phyloP scores from a whole-genome alignment of 257 asterid species.

The Plantago elongata region DNA sequence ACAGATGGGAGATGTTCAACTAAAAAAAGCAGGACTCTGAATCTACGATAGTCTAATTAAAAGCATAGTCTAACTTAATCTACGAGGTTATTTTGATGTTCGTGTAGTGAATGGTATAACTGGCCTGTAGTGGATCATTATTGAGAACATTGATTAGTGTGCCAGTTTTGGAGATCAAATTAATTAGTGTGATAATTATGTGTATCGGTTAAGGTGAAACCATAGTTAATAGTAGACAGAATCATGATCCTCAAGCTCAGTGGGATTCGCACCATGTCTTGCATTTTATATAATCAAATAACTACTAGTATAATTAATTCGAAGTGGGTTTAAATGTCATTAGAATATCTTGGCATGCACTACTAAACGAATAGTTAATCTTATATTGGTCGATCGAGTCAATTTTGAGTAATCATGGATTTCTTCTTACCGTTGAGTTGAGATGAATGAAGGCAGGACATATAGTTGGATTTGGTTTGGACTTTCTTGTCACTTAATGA shows the following conservation, averaged over 20 bases:
- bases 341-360: neutral
- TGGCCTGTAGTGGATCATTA: neutral
- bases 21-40: too few relatives aligned
- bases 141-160: conserved; percentile 8
- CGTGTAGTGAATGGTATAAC: neutral
- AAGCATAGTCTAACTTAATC: conserved; percentile 20
- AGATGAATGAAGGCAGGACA: neutral
- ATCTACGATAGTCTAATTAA: too few relatives aligned
- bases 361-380: too few relatives aligned
- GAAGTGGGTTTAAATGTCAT: neutral
- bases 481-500: conserved; percentile 10
- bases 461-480: conserved; percentile 23
- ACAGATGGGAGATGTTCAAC: too few relatives aligned
- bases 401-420: conserved; percentile 16
- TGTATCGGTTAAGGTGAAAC: conserved; percentile 12
- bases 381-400: neutral
- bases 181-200: conserved; percentile 1
- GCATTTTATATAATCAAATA: neutral
- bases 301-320: conserved; percentile 1
- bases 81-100: conserved; percentile 38
- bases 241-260: conserved; percentile 8
- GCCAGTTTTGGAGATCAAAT: conserved; percentile 6
- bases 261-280: conserved; percentile 13
- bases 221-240: conserved; percentile 8
- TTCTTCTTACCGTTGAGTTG: conserved; percentile 1